Evolutionary conservation across 441 rosid species (phyloP), one percentile per base, ranked within the genome.

Genomic region (Syzygium malaccense): DNA sequence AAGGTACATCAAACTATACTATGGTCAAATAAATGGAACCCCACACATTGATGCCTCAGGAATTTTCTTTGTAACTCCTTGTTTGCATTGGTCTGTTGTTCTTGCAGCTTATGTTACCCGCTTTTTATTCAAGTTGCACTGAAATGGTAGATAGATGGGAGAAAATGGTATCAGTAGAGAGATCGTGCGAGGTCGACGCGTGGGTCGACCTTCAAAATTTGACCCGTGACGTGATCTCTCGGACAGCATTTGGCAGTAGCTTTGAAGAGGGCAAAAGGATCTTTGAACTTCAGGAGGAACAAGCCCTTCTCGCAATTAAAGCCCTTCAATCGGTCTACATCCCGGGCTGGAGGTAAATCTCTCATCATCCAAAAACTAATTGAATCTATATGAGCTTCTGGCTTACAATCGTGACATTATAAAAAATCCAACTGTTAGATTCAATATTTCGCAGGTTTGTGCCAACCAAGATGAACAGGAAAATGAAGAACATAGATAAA

Each of bases 231-330:
- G 92, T 89, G 37, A 94, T 94, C 91, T 93, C 95, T 37, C 91
- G 92, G 71, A 92, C 95, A 6, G 92, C 95, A 57, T 94, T 94
- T 88, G 95, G 95, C 1, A 93, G 94, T 80, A 93, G 92, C 89
- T 93, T 89, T 51, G 92, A 92, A 88, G 94, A 94, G 89, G 96
- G 96, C 5, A 92, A 79, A 26, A 91, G 83, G 83, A 92, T 94
- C 30, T 94, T 94, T 71, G 89, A 92, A 85, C 94, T 94, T 53
- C 91, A 89, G 64, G 87, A 33, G 3, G 93, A 94, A 51, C 89
- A 90, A 48, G 88, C 89, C 15, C 19, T 89, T 41, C 89, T 91
- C 14, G n/a, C 87, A 6, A 48, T 88, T 1, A 87, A 92, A 90
- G 62, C 68, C 71, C 4, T 86, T 49, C 54, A 33, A 3, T 86